Base-by-base conservation (phyloP, 257 asterid species). In the Salvia miltiorrhiza region DNA sequence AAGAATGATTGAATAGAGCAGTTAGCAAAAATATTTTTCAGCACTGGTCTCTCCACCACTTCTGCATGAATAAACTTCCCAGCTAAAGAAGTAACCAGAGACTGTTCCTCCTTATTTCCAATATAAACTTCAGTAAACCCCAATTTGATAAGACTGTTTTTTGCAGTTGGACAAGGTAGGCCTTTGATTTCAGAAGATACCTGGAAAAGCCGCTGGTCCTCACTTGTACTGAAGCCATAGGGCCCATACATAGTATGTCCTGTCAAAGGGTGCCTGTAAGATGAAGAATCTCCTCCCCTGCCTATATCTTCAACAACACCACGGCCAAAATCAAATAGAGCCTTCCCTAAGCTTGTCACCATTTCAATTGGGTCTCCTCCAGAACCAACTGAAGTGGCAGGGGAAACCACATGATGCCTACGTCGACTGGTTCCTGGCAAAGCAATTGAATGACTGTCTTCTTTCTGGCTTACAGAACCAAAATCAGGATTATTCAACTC, bases 281-380 rank as follows among this genome's bases (percentile, higher is more conserved):
- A 77, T 17, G 85, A 80, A 64, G 94, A 83, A 65, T 79, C 87
- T 70, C 92, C 96, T 62, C 85, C 70, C 81, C 83, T 79, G 52
- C 98, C 95, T 77, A 93, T 85, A 81, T 93, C 98, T 85, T 88
- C 98, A 80, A 90, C 98, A 75, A 93, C 97, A 32, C 79, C 97
- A 59, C 97, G 95, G 45, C 98, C 95, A 78, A 93, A 84, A 85
- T 88, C 95, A 81, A 90, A 86, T 70, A 93, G 74, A 68, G 98
- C 98, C 81, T 84, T 90, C 67, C 98, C 97, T 62, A 93, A 81
- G 81, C 78, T 90, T 28, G 96, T 82, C 93, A 93, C 70, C 95
- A 93, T 87, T 70, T 93, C 98, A 84, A 93, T 83, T 71, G 98
- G 92, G 55, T 93, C 98, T 66, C 93, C 96, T 68, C 96, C 96